phyloP scores from a whole-genome alignment of 306 rosid species.

The Trichosanthes truncata region DNA sequence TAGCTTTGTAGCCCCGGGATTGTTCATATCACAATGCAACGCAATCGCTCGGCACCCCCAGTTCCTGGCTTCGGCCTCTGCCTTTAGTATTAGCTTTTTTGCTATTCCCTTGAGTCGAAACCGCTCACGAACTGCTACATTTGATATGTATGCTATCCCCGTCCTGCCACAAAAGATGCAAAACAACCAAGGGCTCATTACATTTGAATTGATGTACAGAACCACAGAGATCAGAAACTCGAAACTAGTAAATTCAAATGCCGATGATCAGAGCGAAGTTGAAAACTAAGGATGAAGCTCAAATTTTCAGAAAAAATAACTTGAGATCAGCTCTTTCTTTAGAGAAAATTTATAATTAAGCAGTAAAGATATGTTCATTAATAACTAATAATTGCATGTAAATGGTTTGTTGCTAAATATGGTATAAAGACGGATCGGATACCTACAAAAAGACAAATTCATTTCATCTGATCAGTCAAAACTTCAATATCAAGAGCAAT shows the following conservation, averaged over 20 bases:
- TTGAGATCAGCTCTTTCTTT: neutral
- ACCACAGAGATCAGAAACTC: neutral
- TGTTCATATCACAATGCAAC: slow-evolving; percentile 77
- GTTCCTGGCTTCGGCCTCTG: slow-evolving; percentile 77
- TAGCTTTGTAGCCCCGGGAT: slow-evolving; percentile 67
- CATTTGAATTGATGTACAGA: neutral
- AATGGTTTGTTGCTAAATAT: neutral
- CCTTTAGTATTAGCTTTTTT: slow-evolving; percentile 60
- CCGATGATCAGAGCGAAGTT: neutral
- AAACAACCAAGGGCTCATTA: neutral
- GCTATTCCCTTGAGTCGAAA: slow-evolving; percentile 81
- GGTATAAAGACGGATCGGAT: neutral
- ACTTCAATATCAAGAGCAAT: neutral
- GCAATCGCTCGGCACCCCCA: slow-evolving; percentile 93
- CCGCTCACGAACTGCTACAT: slow-evolving; percentile 88
- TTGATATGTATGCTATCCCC: slow-evolving; percentile 91
- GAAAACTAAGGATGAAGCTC: neutral
- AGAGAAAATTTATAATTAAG: neutral
- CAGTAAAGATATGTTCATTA: neutral
- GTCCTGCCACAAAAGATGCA: slow-evolving; percentile 38
- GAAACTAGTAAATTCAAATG: neutral
- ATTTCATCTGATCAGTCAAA: neutral
- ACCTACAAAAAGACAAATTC: neutral
- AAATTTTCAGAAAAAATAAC: neutral
- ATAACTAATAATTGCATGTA: neutral